Evolutionary conservation across 345 rosid species (phyloP).

Genomic region (Linum tenue): DNA sequence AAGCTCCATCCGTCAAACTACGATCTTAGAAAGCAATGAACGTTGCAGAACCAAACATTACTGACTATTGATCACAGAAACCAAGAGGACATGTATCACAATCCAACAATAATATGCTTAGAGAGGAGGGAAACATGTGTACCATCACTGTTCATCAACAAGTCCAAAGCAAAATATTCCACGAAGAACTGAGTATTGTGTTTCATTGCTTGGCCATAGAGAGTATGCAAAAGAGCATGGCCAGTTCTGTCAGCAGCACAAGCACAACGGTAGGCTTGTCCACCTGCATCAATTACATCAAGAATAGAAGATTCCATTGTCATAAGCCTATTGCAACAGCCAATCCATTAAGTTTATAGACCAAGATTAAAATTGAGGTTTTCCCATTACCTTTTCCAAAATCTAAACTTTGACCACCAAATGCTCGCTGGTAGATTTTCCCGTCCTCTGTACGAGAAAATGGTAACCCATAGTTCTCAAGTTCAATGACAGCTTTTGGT

Average conservation of each 20-base stretch:
- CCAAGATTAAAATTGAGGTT: background rate
- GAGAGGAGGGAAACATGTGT: conserved; percentile 10
- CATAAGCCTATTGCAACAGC: conserved; percentile 9
- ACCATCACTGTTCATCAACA: conserved; percentile 81
- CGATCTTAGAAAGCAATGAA: background rate
- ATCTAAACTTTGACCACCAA: conserved; percentile 98
- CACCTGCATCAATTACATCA: conserved; percentile 44
- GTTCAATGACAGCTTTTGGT: conserved; percentile 96
- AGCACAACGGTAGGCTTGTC: conserved; percentile 99
- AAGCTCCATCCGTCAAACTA: background rate
- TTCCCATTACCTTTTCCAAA: conserved; percentile 74
- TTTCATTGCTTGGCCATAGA: conserved; percentile 98
- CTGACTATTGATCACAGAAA: background rate
- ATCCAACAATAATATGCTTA: background rate
- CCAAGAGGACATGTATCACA: background rate
- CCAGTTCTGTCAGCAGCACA: conserved; percentile 99
- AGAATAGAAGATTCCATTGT: background rate
- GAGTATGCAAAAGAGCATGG: conserved; percentile 93
- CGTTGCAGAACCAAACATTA: background rate
- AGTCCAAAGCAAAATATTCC: conserved; percentile 95
- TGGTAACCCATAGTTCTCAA: conserved; percentile 85
- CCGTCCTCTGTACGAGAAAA: conserved; percentile 99
- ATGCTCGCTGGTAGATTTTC: conserved; percentile 92
- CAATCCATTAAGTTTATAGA: background rate
- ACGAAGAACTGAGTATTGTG: conserved; percentile 97